Conservation (phyloP, 2,329 filamentous ascomycete genomes). For the Sclerotinia minor region DNA sequence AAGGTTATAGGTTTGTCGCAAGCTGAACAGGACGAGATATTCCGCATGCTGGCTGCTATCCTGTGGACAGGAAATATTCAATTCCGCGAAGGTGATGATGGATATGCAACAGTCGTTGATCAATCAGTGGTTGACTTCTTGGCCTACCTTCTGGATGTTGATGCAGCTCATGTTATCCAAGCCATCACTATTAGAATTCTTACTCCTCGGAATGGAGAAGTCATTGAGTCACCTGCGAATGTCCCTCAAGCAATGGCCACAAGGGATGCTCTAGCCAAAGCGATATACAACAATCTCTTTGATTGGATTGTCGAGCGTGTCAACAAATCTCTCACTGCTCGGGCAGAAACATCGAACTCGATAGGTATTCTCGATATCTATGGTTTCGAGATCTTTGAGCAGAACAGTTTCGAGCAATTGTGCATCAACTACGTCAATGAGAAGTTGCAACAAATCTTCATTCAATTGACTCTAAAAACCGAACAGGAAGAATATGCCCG, state of each 20-base stretch:
- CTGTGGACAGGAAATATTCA: constrained; percentile 94
- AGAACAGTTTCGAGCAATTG: constrained; percentile 97
- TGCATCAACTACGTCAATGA: constrained; percentile 99
- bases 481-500: constrained; percentile 97
- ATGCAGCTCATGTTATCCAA: constrained; percentile 75
- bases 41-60: constrained; percentile 88
- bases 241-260: constrained; percentile 82
- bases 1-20: constrained; percentile 86
- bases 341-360: constrained; percentile 73
- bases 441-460: constrained; percentile 98
- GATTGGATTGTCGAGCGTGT: constrained; percentile 97
- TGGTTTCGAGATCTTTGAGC: constrained; percentile 98
- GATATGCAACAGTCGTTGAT: constrained; percentile 83
- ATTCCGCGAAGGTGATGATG: constrained; percentile 84
- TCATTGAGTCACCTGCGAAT: constrained; percentile 78
- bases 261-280: constrained; percentile 87
- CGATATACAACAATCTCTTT: constrained; percentile 96
- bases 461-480: constrained; percentile 91
- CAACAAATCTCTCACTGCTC: constrained; percentile 82
- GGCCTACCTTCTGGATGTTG: constrained; percentile 89
- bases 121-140: constrained; percentile 92
- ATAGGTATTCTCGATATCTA: constrained; percentile 99
- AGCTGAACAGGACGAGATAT: constrained; percentile 90
- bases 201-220: constrained; percentile 64
- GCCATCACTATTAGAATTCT: constrained; percentile 88